Evolutionary conservation across 495 filamentous ascomycete genomes (phyloP).

Genomic region (Chaetomidium leptoderma): DNA sequence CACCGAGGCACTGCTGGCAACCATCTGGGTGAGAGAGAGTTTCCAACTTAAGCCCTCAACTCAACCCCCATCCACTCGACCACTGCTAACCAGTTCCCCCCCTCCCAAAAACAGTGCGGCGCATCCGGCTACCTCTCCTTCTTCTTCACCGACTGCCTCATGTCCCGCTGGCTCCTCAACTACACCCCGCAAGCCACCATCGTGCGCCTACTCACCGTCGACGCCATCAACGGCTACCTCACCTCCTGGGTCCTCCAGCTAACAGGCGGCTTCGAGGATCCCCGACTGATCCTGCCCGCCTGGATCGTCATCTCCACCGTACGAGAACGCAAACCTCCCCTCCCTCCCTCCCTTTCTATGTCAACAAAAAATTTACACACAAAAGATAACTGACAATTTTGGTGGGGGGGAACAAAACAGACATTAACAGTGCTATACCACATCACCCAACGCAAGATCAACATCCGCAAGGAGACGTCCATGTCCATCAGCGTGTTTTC

Average conservation of each 20-base stretch:
- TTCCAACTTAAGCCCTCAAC: too few relatives aligned
- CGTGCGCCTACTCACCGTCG: slow-evolving; percentile 76
- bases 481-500: slow-evolving; percentile 74
- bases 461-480: slow-evolving; percentile 73
- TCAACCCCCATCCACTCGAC: slow-evolving; percentile 16
- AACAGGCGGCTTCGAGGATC: slow-evolving; percentile 68
- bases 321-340: slow-evolving; percentile 28
- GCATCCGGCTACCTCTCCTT: slow-evolving; percentile 83
- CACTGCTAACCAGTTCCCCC: not conserved
- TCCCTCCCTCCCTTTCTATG: not conserved
- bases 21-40: slow-evolving; percentile 84
- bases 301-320: slow-evolving; percentile 84
- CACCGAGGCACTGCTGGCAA: slow-evolving; percentile 74
- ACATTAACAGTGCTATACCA: slow-evolving; percentile 76
- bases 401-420: slow-evolving; percentile 39
- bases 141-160: slow-evolving; percentile 87
- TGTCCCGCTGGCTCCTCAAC: slow-evolving; percentile 87
- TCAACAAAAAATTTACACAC: not conserved
- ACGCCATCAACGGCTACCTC: slow-evolving; percentile 72
- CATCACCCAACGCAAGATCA: slow-evolving; percentile 74
- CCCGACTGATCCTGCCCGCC: slow-evolving; percentile 72
- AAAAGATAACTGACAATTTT: slow-evolving; percentile 2
- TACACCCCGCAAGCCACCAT: slow-evolving; percentile 83
- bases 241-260: slow-evolving; percentile 77
- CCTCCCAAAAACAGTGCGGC: slow-evolving; percentile 54